Evolutionary conservation across 169 alveolate genomes (phyloP), one percentile per base, ranked within the genome.

Genomic region (Theileria annulata): DNA sequence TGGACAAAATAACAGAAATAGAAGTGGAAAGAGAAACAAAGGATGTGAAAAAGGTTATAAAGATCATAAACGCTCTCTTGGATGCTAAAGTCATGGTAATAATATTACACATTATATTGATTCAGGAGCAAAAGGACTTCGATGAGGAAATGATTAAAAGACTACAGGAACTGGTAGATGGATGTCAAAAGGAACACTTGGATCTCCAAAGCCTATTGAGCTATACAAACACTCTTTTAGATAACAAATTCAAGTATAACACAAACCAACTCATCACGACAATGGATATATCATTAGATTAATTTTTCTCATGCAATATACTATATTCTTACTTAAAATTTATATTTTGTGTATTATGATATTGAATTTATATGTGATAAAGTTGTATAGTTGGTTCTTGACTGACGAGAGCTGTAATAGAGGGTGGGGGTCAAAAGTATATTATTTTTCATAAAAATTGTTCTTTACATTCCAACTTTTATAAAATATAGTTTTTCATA

Each of bases 201-300:
- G 74, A 80, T 67, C 79, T 80, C 19, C 85, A 73, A 64, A 80
- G 88, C 84, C 72, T 80, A 42, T 62, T 80, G 59, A 80, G 88
- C 79, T 80, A 73, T 68, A 80, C 88, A 37, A 75, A 33, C 54
- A 75, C 81, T 54, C 74, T 80, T 47, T 72, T 80, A 4, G 70
- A 75, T 33, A 59, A 13, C 37, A 80, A 75, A 71, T 31, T 68
- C 28, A 76, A 73, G 37, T 5, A 12, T 31, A 74, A 66, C 31
- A 48, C 67, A 42, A 74, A 68, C 56, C 77, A 82, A 23, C 84
- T 80, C 47, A 74, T 80, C 1, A 74, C 62, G 5, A 56, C 82
- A 33, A 28, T 56, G 23, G 74, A 76, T 13, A 73, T 80, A 12
- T 54, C 63, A 54, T 21, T 54, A 21, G 63, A 54, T n/a, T 54